Conservation (phyloP, 2,329 filamentous ascomycete species). For the Arthrobotrys megalospora region DNA sequence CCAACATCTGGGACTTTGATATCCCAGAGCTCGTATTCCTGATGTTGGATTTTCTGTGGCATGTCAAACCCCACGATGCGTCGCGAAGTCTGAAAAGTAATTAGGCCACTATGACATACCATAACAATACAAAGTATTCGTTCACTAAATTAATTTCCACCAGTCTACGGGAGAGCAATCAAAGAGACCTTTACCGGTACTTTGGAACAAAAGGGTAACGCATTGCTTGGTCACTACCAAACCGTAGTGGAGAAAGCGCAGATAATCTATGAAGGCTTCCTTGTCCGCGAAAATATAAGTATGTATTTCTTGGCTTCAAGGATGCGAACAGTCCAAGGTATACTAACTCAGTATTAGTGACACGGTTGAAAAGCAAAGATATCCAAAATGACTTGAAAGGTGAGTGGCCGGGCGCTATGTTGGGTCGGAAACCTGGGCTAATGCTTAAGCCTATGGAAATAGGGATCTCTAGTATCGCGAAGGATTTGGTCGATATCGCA, state of each 20-base stretch:
- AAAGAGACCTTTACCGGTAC: constrained; percentile 30
- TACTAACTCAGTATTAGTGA: constrained; percentile 4
- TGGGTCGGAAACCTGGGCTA: neutral
- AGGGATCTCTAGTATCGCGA: constrained; percentile 18
- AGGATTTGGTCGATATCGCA: constrained; percentile 21
- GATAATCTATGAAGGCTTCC: constrained; percentile 22
- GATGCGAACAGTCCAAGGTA: neutral
- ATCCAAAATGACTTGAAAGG: constrained; percentile 26
- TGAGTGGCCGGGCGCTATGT: too few relatives aligned
- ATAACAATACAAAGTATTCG: too few relatives aligned
- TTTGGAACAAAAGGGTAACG: constrained; percentile 17
- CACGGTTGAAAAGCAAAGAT: constrained; percentile 5
- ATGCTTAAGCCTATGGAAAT: neutral
- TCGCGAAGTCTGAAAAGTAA: constrained; percentile 16
- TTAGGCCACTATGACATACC: neutral
- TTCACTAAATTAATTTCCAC: too few relatives aligned
- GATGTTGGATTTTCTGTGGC: constrained; percentile 44
- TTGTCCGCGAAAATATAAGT: constrained; percentile 23
- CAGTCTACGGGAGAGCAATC: constrained; percentile 25
- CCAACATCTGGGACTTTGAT: constrained; percentile 23
- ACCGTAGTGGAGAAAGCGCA: constrained; percentile 16
- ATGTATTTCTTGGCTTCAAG: neutral
- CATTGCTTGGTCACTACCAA: constrained; percentile 27
- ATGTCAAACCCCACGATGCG: constrained; percentile 24
- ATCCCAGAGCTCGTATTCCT: constrained; percentile 35